Base-by-base conservation (phyloP, 1,139 yeast genomes). In the Blastobotrys raffinosifermentans region DNA sequence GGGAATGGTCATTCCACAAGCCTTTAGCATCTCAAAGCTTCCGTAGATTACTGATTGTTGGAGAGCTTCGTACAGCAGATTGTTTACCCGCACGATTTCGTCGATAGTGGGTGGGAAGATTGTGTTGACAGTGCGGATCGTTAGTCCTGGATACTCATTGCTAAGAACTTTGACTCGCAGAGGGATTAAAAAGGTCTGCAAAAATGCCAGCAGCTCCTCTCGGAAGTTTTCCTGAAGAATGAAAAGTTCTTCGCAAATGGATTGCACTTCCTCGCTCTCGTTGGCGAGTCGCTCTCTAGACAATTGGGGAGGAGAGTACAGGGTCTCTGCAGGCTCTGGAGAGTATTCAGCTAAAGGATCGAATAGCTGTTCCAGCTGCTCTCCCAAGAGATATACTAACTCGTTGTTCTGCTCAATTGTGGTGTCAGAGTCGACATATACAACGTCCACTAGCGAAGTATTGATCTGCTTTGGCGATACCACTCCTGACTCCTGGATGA, bases 31-130 rank as follows among this genome's bases (percentile, higher is more conserved):
- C 57, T 89, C 96, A 45, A 74, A 77, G 29, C 77, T 64, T 2
- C 96, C 96, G 54, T 60, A 75, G 0, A 79, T 75, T 2, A 68
- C 54, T 0, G 96, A 93, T 15, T 73, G 64, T 38, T 73, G 74
- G 40, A 89, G 63, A 15, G 93, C 75, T 50, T 83, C 94, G 47
- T 82, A 73, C 41, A 86, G 75, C 4, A 89, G 77, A 55, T 94
- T 84, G 55, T 87, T 87, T 29, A 89, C 79, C 51, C 96, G 70
- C 11, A 94, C 83, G 16, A 89, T 78, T 62, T 89, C 97, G 60
- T 89, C 97, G 21, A 89, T 82, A 0, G 97, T 89, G 1, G 96
- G 96, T 2, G 97, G 96, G 55, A 89, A 86, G 1, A 86, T 71
- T 35, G 77, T 70, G 57, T 89, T 89, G 26, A 87, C 67, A 48